Base-by-base conservation (phyloP, 495 filamentous ascomycete genomes). In the Pyrenula aspistea region DNA sequence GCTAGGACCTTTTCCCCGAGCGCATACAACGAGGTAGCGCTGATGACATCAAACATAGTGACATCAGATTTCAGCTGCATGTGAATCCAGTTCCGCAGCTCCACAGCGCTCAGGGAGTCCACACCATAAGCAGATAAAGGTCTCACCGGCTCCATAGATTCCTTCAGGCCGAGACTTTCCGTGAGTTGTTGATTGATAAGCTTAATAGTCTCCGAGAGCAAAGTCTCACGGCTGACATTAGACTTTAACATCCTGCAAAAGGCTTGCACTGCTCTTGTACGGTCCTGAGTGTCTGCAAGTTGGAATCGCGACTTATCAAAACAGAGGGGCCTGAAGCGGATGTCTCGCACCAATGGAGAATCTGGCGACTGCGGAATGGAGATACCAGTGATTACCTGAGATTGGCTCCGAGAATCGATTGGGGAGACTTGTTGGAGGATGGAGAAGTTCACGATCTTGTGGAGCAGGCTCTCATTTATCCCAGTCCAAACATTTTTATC, bases 381-480 rank as follows among this genome's bases (percentile, higher is more conserved):
- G 19, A 54, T 54, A 24, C 59, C 53, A 8, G 56, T 66, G 63
- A 61, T 65, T 54, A 60, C n/a, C 19, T 60, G 57, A 47, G 56
- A 11, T 53, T 24, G n/a, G 8, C 53, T 23, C 22, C 3, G 2
- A 19, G 11, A 19, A 11, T 48, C 19, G 42, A 48, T 48, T 19
- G 42, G 42, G n/a, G 4, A 4, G 4, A 15, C 15, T 19, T 52
- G 50, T 19, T 52, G 53, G 8, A 55, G 23, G 10, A 59, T 42
- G n/a, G 57, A 59, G 52, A 49, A 25, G 2, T 15, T 12, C 22
- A 59, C 12, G 25, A 59, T 55, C 2, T 48, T 20, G 20, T 52
- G 57, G 1, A 59, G 53, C 25, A 49, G 8, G 12, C 60, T 22
- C 56, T 71, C 70, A 25, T 67, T 65, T 48, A 73, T 70, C 10